Evolutionary conservation across 768 basidiomycete species (phyloP).

Genomic region (Amanita brunnescens): DNA sequence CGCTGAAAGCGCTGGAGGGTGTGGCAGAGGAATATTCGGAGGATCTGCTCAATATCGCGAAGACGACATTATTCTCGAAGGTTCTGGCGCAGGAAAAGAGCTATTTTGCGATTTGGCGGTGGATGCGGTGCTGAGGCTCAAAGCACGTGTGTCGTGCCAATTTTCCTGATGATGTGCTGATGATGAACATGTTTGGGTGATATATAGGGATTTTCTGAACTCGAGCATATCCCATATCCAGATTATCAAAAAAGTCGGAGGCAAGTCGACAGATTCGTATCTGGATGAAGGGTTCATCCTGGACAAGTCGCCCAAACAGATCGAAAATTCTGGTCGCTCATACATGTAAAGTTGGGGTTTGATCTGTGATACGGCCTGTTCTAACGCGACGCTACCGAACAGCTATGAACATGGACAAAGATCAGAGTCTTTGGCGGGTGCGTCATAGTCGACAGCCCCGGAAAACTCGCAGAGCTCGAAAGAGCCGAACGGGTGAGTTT

Average conservation of each 20-base stretch:
- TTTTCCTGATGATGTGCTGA: neutral
- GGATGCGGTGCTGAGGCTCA: too few species aligned
- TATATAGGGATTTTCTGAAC: constrained; percentile 89
- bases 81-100: constrained; percentile 95
- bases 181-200: neutral
- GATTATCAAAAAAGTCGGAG: constrained; percentile 99
- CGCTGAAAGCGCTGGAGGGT: constrained; percentile 74
- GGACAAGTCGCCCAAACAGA: constrained; percentile 93
- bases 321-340: constrained; percentile 97
- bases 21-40: constrained; percentile 81
- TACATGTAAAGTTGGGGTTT: constrained; percentile 58
- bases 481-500: constrained; percentile 76
- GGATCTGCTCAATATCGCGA: constrained; percentile 94
- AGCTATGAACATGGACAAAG: constrained; percentile 99
- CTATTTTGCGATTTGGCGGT: constrained; percentile 94
- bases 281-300: too few species aligned
- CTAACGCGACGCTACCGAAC: constrained; percentile 1
- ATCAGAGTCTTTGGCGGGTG: constrained; percentile 98
- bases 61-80: constrained; percentile 92
- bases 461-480: constrained; percentile 96
- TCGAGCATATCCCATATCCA: constrained; percentile 99
- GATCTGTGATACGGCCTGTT: neutral
- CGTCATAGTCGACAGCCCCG: constrained; percentile 91
- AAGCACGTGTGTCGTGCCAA: too few species aligned
- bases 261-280: constrained; percentile 96